Evolutionary conservation across 139 green algal species (phyloP).

Genomic region (Chlamydomonas applanata): DNA sequence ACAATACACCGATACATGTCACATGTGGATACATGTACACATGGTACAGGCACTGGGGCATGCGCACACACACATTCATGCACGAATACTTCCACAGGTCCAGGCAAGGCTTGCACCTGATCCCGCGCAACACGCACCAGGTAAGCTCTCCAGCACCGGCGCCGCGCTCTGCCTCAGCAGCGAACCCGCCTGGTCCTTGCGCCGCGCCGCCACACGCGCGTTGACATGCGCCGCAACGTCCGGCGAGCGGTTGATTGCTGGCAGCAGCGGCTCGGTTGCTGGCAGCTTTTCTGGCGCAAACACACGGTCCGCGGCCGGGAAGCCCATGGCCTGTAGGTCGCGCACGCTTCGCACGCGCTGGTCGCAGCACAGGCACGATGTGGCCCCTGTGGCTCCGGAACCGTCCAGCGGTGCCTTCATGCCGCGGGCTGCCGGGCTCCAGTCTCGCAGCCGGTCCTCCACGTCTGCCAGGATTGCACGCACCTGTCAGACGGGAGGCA

Average conservation of each 20-base stretch:
- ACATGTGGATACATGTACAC: too few species aligned
- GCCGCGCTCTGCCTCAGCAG: background rate
- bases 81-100: background rate
- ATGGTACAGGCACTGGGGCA: too few species aligned
- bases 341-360: slow-evolving; percentile 33
- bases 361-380: slow-evolving; percentile 46
- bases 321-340: slow-evolving; percentile 41
- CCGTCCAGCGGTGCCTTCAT: slow-evolving; percentile 36
- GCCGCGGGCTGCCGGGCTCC: slow-evolving; percentile 29
- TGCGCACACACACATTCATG: too few species aligned
- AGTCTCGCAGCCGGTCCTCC: slow-evolving; percentile 42
- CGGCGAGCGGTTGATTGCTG: slow-evolving; percentile 20
- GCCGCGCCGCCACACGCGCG: background rate
- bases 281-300: slow-evolving; percentile 40
- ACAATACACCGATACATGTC: too few species aligned
- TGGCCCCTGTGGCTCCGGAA: slow-evolving; percentile 15
- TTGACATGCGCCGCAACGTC: slow-evolving; percentile 14
- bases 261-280: slow-evolving; percentile 27
- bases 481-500: slow-evolving; percentile 31
- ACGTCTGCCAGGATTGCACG: slow-evolving; percentile 43
- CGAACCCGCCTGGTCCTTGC: background rate
- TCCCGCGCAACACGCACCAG: slow-evolving; percentile 1
- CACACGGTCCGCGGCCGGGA: slow-evolving; percentile 26
- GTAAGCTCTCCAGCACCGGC: background rate
- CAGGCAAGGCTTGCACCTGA: background rate